phyloP scores from a whole-genome alignment of 768 basidiomycete species.

The Pisolithus orientalis region DNA sequence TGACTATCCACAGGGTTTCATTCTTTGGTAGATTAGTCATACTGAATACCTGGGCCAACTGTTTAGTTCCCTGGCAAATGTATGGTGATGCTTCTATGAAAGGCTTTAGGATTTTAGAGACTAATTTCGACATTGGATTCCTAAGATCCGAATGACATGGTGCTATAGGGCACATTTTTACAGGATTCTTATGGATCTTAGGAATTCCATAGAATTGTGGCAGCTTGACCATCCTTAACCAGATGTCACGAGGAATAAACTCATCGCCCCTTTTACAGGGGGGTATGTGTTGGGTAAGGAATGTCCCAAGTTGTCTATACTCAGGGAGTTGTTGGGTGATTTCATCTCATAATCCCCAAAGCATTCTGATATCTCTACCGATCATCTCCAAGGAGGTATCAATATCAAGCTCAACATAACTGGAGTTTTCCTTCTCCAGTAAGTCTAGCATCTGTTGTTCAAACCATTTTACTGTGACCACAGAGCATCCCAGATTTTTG shows the following conservation, averaged over 20 bases:
- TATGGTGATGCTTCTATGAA: background rate
- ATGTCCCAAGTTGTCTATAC: background rate
- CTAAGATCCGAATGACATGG: background rate
- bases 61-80: background rate
- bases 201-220: background rate
- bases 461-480: no score
- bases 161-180: no score
- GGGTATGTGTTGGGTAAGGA: background rate
- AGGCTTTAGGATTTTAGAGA: background rate
- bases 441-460: no score
- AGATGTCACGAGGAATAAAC: background rate
- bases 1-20: background rate
- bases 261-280: background rate
- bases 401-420: background rate
- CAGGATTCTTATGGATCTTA: no score
- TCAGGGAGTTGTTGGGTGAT: background rate
- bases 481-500: no score
- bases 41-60: background rate
- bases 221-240: background rate
- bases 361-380: background rate
- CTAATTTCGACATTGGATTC: slow-evolving; percentile 2
- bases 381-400: no score
- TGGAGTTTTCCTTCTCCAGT: no score
- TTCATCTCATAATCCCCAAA: background rate
- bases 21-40: background rate